Conservation (phyloP, 805 yeast species). For the Ogataea angusta region DNA sequence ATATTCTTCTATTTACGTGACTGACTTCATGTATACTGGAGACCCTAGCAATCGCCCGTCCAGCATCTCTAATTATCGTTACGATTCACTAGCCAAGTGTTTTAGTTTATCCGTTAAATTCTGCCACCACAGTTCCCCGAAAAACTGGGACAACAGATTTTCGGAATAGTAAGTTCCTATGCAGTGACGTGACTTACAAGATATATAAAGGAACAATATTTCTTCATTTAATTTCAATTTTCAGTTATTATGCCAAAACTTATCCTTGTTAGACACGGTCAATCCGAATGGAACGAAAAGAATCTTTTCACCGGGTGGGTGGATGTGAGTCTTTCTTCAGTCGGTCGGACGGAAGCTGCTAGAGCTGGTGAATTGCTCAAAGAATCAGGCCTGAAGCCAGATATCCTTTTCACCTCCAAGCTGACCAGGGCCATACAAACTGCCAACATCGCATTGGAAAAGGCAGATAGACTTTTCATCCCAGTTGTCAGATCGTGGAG, state of each 20-base stretch:
- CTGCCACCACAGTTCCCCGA: slow-evolving; percentile 3
- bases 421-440: slow-evolving; percentile 95
- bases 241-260: slow-evolving; percentile 45
- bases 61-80: no score
- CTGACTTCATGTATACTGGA: no score
- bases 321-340: slow-evolving; percentile 79
- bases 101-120: neutral
- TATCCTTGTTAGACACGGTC: slow-evolving; percentile 97
- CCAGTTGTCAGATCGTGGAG: slow-evolving; percentile 97
- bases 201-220: slow-evolving; percentile 4
- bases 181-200: slow-evolving; percentile 12
- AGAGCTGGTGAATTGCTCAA: slow-evolving; percentile 91
- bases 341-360: slow-evolving; percentile 86
- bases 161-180: slow-evolving; percentile 18
- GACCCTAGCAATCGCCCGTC: no score
- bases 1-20: no score
- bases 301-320: slow-evolving; percentile 99
- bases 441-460: slow-evolving; percentile 87
- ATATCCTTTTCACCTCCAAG: slow-evolving; percentile 84
- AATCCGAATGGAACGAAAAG: slow-evolving; percentile 98
- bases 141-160: slow-evolving; percentile 6
- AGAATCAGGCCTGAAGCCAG: slow-evolving; percentile 83
- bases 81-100: neutral
- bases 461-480: slow-evolving; percentile 85
- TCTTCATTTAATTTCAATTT: neutral